Base-by-base conservation (phyloP, 2,329 filamentous ascomycete genomes). In the Sporothrix curviconia region DNA sequence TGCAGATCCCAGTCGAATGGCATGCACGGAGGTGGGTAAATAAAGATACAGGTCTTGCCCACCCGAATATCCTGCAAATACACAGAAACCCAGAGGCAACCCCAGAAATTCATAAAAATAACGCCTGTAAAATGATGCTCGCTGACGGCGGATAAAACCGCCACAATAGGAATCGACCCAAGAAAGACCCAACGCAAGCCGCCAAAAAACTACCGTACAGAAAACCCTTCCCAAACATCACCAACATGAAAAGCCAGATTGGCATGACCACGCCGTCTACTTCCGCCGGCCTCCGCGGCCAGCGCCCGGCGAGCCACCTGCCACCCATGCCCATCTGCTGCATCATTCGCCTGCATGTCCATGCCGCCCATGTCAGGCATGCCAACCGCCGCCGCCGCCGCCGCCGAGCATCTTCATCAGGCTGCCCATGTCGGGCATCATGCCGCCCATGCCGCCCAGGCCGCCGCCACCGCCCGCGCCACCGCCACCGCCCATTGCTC, bases 321-420 rank as follows among this genome's bases (percentile, higher is more conserved):
- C 66, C 66, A 70, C 78, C 80, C 79, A 85, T 83, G 24, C 81
- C 81, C 81, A 86, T 84, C 67, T 85, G 82, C 70, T 80, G 76
- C 87, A 89, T 80, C 88, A 94, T 90, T n/a, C 64, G 87, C 86
- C 69, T 86, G 84, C 83, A 94, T 87, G 61, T 87, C 85, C 73
- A 86, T 82, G 59, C 87, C 80, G 28, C 49, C 49, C 49, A 51
- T 37, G 22, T 85, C 84, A 61, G 86, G 85, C 78, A 92, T 84
- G 0, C 81, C 49, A 83, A 1, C 83, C 86, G 1, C 79, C 76
- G 25, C 74, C 86, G 5, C 83, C 85, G 1, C 84, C 85, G 17
- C 85, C 85, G 4, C 87, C 87, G 64, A 96, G 81, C 88, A 95
- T 95, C 78, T 94, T 92, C 83, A 95, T 92, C 74, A 97, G 80